Percentiles rank a stretch among this genome's conserved stretches.
phyloP scores from a whole-genome alignment of 371 early-diverging fungal genomes.

The Mortierella sp. region DNA sequence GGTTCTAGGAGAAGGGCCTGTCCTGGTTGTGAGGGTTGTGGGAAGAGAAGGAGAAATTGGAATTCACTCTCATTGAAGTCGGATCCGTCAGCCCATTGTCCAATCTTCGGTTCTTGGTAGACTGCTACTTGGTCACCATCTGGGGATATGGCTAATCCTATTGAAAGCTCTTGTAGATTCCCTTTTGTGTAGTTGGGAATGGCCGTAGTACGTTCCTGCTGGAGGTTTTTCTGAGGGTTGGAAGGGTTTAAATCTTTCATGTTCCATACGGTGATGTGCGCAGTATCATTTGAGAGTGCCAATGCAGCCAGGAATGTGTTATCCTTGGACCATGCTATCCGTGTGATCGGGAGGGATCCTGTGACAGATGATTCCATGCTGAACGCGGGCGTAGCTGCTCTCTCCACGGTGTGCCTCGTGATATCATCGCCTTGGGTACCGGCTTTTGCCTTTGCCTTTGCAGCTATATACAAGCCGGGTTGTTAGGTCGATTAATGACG shows the following conservation, averaged over 20 bases:
- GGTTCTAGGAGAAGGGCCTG: no score
- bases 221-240: no score
- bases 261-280: conserved; percentile 18
- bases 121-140: conserved; percentile 38
- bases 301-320: conserved; percentile 30
- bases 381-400: not conserved
- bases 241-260: no score
- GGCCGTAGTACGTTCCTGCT: no score
- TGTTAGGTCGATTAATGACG: no score
- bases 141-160: conserved; percentile 32
- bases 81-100: conserved; percentile 34
- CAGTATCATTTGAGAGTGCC: conserved; percentile 13
- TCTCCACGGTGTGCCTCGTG: no score
- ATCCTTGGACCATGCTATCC: conserved; percentile 16
- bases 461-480: no score
- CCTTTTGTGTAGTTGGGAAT: conserved; percentile 3
- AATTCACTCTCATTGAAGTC: no score
- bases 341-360: conserved; percentile 16
- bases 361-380: not conserved
- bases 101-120: conserved; percentile 47
- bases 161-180: conserved; percentile 9
- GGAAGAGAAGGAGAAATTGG: no score
- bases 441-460: no score
- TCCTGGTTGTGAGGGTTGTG: no score
- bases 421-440: no score